A percentile compares a stretch with the other conserved stretches of the same genome.
Evolutionary conservation across 768 basidiomycete genomes (phyloP).

Genomic region (Leucocoprinus birnbaumii): DNA sequence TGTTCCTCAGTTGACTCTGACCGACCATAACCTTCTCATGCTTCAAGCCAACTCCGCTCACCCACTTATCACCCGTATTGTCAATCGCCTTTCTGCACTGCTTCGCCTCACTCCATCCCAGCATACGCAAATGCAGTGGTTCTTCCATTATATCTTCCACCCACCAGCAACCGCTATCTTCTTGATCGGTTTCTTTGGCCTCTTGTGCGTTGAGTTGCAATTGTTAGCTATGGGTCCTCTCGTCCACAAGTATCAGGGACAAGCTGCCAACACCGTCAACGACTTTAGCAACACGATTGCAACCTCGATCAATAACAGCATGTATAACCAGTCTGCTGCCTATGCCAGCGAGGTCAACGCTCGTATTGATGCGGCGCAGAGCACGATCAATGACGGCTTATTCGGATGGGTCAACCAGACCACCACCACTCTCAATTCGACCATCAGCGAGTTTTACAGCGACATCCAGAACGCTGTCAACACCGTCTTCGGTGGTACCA

Average conservation of each 20-base stretch:
- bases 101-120: conserved; percentile 58
- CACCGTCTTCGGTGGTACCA: conserved; percentile 78
- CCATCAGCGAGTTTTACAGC: conserved; percentile 82
- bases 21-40: conserved; percentile 76
- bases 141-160: conserved; percentile 88
- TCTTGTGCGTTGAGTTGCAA: conserved; percentile 86
- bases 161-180: conserved; percentile 89
- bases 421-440: conserved; percentile 82
- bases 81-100: conserved; percentile 46
- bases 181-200: conserved; percentile 88
- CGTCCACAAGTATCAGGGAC: conserved; percentile 60
- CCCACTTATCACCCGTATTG: conserved; percentile 68
- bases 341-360: conserved; percentile 81
- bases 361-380: conserved; percentile 68
- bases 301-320: conserved; percentile 74
- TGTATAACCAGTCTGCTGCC: conserved; percentile 73
- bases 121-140: conserved; percentile 79
- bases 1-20: conserved; percentile 56
- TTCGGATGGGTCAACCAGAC: conserved; percentile 96
- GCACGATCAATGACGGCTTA: conserved; percentile 77
- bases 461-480: conserved; percentile 81
- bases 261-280: conserved; percentile 55
- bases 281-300: conserved; percentile 74
- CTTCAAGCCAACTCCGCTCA: conserved; percentile 68
- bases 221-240: conserved; percentile 76